Conservation (phyloP, 2,329 filamentous ascomycete genomes). For the Monilinia vaccinii-corymbosi region DNA sequence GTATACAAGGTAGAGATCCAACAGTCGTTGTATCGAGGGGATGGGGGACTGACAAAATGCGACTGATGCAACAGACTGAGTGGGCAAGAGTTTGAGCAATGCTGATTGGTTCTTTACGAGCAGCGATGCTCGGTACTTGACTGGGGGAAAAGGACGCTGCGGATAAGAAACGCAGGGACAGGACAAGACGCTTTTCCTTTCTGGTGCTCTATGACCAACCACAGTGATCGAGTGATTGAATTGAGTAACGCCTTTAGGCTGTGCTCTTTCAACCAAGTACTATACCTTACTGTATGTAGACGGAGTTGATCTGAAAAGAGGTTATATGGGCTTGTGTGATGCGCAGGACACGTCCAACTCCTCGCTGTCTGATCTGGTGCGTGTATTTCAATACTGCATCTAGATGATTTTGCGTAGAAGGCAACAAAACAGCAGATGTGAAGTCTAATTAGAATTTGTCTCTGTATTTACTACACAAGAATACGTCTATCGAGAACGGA, state of each 20-base stretch:
- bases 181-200: neutral
- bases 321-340: neutral
- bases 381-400: neutral
- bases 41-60: neutral
- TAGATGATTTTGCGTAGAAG: neutral
- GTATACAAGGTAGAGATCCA: neutral
- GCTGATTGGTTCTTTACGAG: slow-evolving; percentile 6
- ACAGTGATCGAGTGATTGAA: slow-evolving; percentile 5
- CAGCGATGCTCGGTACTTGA: slow-evolving; percentile 7
- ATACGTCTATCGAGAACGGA: neutral
- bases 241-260: neutral
- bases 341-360: neutral
- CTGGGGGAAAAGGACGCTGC: slow-evolving; percentile 1
- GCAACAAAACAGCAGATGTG: neutral
- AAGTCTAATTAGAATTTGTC: neutral
- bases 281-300: slow-evolving; percentile 5
- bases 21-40: slow-evolving; percentile 5
- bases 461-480: neutral
- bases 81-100: slow-evolving; percentile 2
- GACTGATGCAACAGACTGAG: slow-evolving; percentile 4
- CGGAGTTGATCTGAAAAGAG: neutral
- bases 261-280: slow-evolving; percentile 2
- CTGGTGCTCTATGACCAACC: neutral
- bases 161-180: slow-evolving; percentile 7
- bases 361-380: neutral